These are phyloP conservation scores for Sporisorium scitamineum DNA, from an alignment of 1,284 basidiomycete species.

Conservation along the genomic window DNA sequence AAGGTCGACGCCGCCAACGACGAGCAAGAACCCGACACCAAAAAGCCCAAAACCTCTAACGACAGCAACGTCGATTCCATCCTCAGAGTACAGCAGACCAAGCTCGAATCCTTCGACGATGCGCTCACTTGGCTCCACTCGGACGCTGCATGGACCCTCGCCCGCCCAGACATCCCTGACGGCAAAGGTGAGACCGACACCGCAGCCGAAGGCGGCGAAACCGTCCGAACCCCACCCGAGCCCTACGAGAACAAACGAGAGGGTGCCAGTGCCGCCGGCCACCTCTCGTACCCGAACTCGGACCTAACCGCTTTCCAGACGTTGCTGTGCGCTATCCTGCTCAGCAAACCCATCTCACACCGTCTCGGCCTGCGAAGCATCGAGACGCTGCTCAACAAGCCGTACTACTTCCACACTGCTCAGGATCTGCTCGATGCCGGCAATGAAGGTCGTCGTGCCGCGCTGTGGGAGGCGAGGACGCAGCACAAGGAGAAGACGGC, in stretches of 20 bases:
- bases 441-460: slow-evolving; percentile 45
- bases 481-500: slow-evolving; percentile 60
- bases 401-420: slow-evolving; percentile 36
- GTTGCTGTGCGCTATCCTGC: slow-evolving; percentile 44
- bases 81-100: slow-evolving; percentile 44
- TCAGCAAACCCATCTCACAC: slow-evolving; percentile 57
- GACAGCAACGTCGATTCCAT: slow-evolving; percentile 14
- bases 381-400: slow-evolving; percentile 51
- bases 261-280: slow-evolving; percentile 13
- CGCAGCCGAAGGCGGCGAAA: slow-evolving; percentile 30
- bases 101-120: slow-evolving; percentile 42
- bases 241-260: slow-evolving; percentile 34
- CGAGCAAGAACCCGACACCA: slow-evolving; percentile 20
- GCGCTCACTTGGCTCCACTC: slow-evolving; percentile 44
- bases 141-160: slow-evolving; percentile 26
- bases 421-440: slow-evolving; percentile 44
- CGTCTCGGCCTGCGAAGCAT: slow-evolving; percentile 43
- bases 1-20: background rate
- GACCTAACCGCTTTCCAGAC: slow-evolving; percentile 50
- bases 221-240: slow-evolving; percentile 24
- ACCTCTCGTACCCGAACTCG: slow-evolving; percentile 43
- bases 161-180: slow-evolving; percentile 30
- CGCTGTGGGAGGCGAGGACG: slow-evolving; percentile 52
- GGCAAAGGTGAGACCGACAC: slow-evolving; percentile 36
- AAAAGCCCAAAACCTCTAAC: slow-evolving; percentile 35